Conservation (phyloP, 177 flowering plant genomes). For the Telopea speciosissima region DNA sequence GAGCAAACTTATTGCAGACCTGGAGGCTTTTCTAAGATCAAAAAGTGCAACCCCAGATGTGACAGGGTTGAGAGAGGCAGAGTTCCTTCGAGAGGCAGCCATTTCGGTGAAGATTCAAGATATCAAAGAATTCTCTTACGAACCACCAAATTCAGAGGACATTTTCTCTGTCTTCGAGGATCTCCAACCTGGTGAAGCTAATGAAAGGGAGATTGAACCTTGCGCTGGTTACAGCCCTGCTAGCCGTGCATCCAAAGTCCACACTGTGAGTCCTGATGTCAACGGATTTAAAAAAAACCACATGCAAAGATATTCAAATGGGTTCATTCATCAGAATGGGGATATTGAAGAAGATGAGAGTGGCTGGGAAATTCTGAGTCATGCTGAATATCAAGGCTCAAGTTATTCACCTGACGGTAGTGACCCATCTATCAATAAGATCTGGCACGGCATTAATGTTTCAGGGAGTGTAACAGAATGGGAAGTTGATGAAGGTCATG, state of each 20-base stretch:
- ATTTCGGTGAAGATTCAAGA: conserved; percentile 31
- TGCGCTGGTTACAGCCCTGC: conserved; percentile 56
- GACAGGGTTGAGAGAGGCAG: conserved; percentile 25
- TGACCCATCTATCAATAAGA: conserved; percentile 54
- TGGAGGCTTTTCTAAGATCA: conserved; percentile 42
- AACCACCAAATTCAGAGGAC: conserved; percentile 35
- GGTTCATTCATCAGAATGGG: conserved; percentile 25
- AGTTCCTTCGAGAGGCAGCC: conserved; percentile 27
- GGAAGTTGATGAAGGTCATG: conserved; percentile 53
- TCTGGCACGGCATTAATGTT: conserved; percentile 36
- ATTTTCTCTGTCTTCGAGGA: conserved; percentile 32
- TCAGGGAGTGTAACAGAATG: conserved; percentile 61
- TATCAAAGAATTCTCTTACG: conserved; percentile 30
- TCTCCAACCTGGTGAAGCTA: conserved; percentile 20
- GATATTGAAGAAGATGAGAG: conserved; percentile 74
- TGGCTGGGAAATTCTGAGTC: conserved; percentile 94
- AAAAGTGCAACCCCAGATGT: conserved; percentile 16
- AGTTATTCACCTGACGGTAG: conserved; percentile 72
- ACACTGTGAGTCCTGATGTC: conserved; percentile 50
- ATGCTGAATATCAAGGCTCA: conserved; percentile 73
- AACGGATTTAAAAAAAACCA: conserved; percentile 22
- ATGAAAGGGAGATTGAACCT: conserved; percentile 44
- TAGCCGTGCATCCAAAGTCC: conserved; percentile 54
- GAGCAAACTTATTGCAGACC: conserved; percentile 48
- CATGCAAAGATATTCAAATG: conserved; percentile 27